Evolutionary conservation across 768 basidiomycete genomes (phyloP).

Genomic region (Leccinum pellstonianum): DNA sequence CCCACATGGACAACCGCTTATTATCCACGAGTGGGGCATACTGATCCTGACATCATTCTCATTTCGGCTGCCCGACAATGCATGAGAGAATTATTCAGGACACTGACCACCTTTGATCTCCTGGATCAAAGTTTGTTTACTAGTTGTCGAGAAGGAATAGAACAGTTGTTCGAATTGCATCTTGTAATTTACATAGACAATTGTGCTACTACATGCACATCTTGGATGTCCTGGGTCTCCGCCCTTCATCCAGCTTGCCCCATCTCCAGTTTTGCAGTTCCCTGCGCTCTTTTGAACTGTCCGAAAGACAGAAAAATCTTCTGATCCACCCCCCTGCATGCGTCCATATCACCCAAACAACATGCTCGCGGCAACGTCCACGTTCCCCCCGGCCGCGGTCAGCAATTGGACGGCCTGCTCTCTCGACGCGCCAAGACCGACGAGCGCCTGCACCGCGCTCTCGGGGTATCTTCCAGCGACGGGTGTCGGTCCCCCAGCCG

Average conservation of each 20-base stretch:
- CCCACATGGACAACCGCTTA: background rate
- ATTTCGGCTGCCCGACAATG: too few species aligned
- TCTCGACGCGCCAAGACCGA: slow-evolving; percentile 74
- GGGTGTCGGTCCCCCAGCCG: slow-evolving; percentile 31
- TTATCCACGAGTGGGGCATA: slow-evolving; percentile 35
- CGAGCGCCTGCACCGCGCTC: slow-evolving; percentile 56
- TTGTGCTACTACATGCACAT: slow-evolving; percentile 2
- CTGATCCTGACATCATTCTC: background rate
- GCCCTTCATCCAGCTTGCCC: background rate
- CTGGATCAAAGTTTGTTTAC: too few species aligned
- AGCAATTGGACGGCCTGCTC: slow-evolving; percentile 77
- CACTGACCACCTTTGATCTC: too few species aligned
- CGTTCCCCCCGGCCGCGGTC: slow-evolving; percentile 79
- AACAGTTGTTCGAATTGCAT: background rate
- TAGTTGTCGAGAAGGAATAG: background rate
- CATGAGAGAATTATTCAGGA: background rate
- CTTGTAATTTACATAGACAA: background rate
- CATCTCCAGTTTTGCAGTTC: background rate
- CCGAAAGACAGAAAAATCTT: background rate
- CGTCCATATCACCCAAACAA: slow-evolving; percentile 52
- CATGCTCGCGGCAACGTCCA: slow-evolving; percentile 86
- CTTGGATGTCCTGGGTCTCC: background rate
- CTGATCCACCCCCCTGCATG: background rate
- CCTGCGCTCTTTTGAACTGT: background rate
- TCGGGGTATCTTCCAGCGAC: slow-evolving; percentile 60